Evolutionary conservation across 331 rosid genomes (phyloP), one percentile per base, ranked within the genome.

Genomic region (Malus hybrid): DNA sequence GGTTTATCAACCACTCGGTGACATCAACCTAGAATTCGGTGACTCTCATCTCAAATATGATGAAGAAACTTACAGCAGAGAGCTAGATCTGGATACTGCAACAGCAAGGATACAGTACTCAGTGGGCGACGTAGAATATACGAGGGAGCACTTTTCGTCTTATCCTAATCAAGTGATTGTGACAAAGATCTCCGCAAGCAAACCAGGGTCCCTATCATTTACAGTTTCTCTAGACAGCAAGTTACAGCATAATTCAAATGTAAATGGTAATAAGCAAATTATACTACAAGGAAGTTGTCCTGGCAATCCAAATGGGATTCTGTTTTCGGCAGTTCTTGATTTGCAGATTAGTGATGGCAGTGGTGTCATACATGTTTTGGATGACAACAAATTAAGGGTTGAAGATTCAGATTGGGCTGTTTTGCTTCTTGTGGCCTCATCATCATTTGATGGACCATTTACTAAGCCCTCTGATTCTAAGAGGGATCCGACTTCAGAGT

Each of bases 1-100:
- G 98, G 92, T 88, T 63, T 94, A 91, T 75, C 99, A 94, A 85
- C 88, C 85, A 62, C 85, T 94, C 48, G 96, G 99, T 9, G 93
- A 94, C 69, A 86, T 94, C 84, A 87, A 88, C 79, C 77, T 94
- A 10, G 92, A 94, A 80, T 94, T 94, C 27, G 97, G 83, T 65
- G 85, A 85, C 57, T 88, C 97, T 31, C 97, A 94, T 84, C 80
- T 72, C 70, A 73, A 79, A 62, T 94, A 85, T 84, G 72, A 84
- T 12, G 80, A 84, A 75, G 89, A 83, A 70, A 83, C 93, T 57
- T 94, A 90, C 82, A 59, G 65, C 65, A 84, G 97, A 81, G 95
- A 90, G 86, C 80, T 94, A 73, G 95, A 91, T 88, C 87, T 94
- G 82, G 86, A 94, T 73, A 87, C 77, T 20, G 96, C 99, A 54